phyloP scores from a whole-genome alignment of 768 basidiomycete species.

The Serendipita sp. region DNA sequence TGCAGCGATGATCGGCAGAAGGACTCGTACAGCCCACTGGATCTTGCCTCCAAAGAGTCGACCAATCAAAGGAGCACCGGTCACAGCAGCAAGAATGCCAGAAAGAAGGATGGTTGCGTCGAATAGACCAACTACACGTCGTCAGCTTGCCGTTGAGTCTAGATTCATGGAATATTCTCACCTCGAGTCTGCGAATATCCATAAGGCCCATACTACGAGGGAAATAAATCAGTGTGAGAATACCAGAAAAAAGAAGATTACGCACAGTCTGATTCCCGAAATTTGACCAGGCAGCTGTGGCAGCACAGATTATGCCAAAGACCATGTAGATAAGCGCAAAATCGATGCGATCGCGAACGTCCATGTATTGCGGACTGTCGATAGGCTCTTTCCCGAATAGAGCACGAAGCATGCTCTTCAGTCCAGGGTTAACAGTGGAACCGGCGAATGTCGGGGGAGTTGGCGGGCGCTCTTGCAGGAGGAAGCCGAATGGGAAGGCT shows the following conservation, averaged over 20 bases:
- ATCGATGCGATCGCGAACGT: conserved; percentile 49
- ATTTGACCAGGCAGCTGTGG: conserved; percentile 1
- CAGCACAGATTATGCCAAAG: conserved; percentile 34
- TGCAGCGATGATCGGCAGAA: not conserved
- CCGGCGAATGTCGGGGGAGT: conserved; percentile 43
- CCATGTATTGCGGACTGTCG: conserved; percentile 38
- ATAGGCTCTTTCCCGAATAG: conserved; percentile 17
- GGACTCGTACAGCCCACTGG: not conserved
- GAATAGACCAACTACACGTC: not conserved
- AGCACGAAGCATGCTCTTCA: conserved; percentile 12
- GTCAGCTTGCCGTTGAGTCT: not conserved
- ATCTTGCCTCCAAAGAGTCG: conserved; percentile 20
- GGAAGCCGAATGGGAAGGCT: conserved; percentile 40
- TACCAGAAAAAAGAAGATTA: conserved; percentile 16
- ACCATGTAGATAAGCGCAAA: conserved; percentile 41
- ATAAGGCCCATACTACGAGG: conserved; percentile 11
- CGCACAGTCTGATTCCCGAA: not conserved
- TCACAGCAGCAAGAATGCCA: conserved; percentile 52
- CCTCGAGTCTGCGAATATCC: not conserved
- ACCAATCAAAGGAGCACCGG: conserved; percentile 64
- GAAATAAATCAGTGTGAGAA: conserved; percentile 41
- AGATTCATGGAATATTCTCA: not conserved
- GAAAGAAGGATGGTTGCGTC: conserved; percentile 15
- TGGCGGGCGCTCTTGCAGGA: conserved; percentile 48
- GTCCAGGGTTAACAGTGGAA: conserved; percentile 11